Conservation (phyloP, 2,329 filamentous ascomycete genomes). For the Diaporthe destruens region DNA sequence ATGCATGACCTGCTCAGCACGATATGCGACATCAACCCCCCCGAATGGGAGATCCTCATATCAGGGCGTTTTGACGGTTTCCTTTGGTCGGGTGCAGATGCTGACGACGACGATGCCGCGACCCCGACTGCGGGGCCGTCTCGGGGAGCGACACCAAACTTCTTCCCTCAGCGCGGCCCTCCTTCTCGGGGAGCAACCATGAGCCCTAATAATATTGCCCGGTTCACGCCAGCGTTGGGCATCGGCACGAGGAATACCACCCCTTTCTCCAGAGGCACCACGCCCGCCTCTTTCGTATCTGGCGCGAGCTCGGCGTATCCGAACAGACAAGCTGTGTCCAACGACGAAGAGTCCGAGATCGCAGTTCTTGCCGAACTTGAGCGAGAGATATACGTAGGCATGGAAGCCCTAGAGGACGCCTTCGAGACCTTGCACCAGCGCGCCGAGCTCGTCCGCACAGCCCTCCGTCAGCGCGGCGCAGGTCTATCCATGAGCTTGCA, state of each 20-base stretch:
- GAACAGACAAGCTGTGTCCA: conserved; percentile 75
- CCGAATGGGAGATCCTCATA: conserved; percentile 96
- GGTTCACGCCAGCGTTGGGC: conserved; percentile 53
- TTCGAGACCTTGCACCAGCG: conserved; percentile 91
- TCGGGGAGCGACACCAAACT: conserved; percentile 67
- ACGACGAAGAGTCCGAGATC: conserved; percentile 95
- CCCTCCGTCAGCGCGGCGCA: conserved; percentile 84
- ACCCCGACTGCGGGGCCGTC: conserved; percentile 56
- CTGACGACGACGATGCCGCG: conserved; percentile 57
- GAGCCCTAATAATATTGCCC: conserved; percentile 54
- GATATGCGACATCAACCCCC: conserved; percentile 85
- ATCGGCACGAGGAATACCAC: conserved; percentile 61
- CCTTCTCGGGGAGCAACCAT: conserved; percentile 55
- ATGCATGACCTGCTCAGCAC: conserved; percentile 91
- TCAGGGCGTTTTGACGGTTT: conserved; percentile 97
- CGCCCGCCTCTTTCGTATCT: conserved; percentile 56
- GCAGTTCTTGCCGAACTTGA: conserved; percentile 91
- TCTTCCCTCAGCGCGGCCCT: conserved; percentile 53
- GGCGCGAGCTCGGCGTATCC: conserved; percentile 62
- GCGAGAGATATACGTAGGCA: conserved; percentile 90
- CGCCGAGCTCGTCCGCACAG: conserved; percentile 83
- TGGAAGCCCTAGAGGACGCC: conserved; percentile 94
- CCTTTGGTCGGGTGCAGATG: conserved; percentile 89
- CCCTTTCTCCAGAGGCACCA: conserved; percentile 66
- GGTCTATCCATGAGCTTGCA: conserved; percentile 77